Conservation (phyloP, 495 filamentous ascomycete genomes). For the Aspergillus carlsbadensis region DNA sequence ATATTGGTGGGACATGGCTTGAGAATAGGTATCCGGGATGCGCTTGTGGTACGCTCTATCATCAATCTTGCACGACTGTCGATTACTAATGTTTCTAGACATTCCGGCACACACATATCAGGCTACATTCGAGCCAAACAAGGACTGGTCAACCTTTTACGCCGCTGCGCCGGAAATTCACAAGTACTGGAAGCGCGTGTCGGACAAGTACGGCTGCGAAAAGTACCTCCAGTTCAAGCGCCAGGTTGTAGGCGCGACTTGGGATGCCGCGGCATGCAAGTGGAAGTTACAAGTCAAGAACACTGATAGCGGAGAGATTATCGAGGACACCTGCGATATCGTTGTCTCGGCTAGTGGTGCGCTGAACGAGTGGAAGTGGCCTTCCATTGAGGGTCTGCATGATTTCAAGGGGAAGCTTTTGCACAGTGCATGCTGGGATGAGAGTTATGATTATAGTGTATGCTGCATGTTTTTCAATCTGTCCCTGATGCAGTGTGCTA, state of each 20-base stretch:
- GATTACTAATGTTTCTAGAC: constrained; percentile 21
- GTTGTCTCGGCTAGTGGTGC: constrained; percentile 56
- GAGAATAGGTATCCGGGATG: constrained; percentile 71
- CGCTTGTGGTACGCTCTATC: constrained; percentile 43
- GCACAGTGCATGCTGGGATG: constrained; percentile 56
- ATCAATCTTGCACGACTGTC: background rate
- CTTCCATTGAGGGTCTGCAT: constrained; percentile 52
- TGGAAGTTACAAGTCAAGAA: constrained; percentile 55
- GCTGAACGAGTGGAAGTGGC: constrained; percentile 58
- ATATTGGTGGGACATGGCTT: constrained; percentile 71
- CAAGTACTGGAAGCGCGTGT: constrained; percentile 51
- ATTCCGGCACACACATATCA: constrained; percentile 49
- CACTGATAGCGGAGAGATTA: constrained; percentile 32
- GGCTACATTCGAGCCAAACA: constrained; percentile 52
- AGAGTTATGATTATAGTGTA: constrained; percentile 33
- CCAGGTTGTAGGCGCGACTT: constrained; percentile 33
- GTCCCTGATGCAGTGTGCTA: constrained; percentile 25
- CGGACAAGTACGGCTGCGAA: constrained; percentile 40
- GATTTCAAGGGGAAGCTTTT: constrained; percentile 53
- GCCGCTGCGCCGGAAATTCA: constrained; percentile 56
- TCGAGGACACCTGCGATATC: constrained; percentile 50
- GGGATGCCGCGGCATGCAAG: constrained; percentile 36
- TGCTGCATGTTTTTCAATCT: background rate
- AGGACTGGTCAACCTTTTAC: constrained; percentile 61
- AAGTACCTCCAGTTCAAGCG: constrained; percentile 42